Conservation (phyloP, 2,329 filamentous ascomycete genomes). For the Harringtonia lauricola region DNA sequence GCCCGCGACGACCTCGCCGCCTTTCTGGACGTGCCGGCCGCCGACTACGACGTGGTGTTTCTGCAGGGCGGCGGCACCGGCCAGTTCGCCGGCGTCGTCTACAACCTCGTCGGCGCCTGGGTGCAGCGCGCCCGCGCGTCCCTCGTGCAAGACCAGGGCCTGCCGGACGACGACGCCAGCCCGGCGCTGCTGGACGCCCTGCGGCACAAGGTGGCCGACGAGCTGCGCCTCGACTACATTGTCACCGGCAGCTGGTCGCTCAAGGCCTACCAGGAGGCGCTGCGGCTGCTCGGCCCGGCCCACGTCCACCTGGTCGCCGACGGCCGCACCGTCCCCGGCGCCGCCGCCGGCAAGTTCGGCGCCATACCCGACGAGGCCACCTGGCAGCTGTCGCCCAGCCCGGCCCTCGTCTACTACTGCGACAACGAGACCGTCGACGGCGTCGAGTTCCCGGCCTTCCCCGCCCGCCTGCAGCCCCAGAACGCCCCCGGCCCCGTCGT, state of each 20-base stretch:
- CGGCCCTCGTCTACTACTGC: slow-evolving; percentile 78
- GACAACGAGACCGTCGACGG: slow-evolving; percentile 93
- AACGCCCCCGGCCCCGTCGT: slow-evolving; percentile 64
- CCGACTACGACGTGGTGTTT: slow-evolving; percentile 80
- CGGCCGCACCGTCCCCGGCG: slow-evolving; percentile 30
- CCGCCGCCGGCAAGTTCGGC: slow-evolving; percentile 74
- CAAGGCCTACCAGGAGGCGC: slow-evolving; percentile 79
- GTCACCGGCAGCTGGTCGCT: slow-evolving; percentile 85
- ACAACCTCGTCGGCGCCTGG: slow-evolving; percentile 79
- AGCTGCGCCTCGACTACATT: slow-evolving; percentile 80
- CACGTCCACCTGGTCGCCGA: slow-evolving; percentile 60
- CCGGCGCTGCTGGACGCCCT: slow-evolving; percentile 24
- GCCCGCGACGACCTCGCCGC: slow-evolving; percentile 62
- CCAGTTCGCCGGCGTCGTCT: slow-evolving; percentile 72
- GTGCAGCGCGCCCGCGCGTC: slow-evolving; percentile 57
- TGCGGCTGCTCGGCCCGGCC: slow-evolving; percentile 63
- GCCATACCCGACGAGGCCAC: slow-evolving; percentile 65
- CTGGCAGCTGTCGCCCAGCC: slow-evolving; percentile 61
- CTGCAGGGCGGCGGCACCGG: slow-evolving; percentile 81
- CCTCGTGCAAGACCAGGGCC: slow-evolving; percentile 23
- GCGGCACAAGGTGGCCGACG: slow-evolving; percentile 46
- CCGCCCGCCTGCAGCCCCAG: slow-evolving; percentile 45
- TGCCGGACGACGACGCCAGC: slow-evolving; percentile 39
- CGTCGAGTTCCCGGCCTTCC: slow-evolving; percentile 75
- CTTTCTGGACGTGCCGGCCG: slow-evolving; percentile 67